Evolutionary conservation across 2,329 filamentous ascomycete species (phyloP).

Genomic region (Phyllosticta citribraziliensis): DNA sequence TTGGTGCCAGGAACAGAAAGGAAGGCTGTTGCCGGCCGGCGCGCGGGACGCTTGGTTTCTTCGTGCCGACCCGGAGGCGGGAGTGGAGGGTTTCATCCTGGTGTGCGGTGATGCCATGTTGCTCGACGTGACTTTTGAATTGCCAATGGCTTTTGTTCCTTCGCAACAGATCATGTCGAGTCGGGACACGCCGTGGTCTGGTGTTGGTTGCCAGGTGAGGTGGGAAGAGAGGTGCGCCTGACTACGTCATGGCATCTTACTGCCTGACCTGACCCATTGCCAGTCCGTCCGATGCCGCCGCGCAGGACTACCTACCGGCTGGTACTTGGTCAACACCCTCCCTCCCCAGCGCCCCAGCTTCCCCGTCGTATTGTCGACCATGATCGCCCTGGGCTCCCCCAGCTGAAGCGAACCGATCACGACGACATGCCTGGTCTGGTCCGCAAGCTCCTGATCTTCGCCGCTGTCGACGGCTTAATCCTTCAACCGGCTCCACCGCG

Average conservation of each 20-base stretch:
- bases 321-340: neutral
- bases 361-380: neutral
- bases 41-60: neutral
- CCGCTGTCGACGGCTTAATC: conserved; percentile 72
- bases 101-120: neutral
- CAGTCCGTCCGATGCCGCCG: conserved; percentile 8
- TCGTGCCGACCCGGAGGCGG: neutral
- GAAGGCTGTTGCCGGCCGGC: neutral
- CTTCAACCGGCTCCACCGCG: conserved; percentile 59
- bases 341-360: neutral
- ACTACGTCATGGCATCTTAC: conserved; percentile 4
- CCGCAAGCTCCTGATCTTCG: conserved; percentile 71
- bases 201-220: neutral
- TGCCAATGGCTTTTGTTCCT: neutral
- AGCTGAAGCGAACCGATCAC: conserved; percentile 6
- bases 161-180: neutral
- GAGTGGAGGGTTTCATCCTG: neutral
- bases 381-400: neutral
- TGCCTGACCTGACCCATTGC: neutral
- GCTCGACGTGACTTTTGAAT: neutral
- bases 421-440: conserved; percentile 61
- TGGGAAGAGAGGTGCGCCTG: neutral
- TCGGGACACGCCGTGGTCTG: neutral
- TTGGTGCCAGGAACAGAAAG: neutral
- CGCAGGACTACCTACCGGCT: neutral